Conservation (phyloP, 495 filamentous ascomycete genomes). For the Podospora bellae-mahoneyi region DNA sequence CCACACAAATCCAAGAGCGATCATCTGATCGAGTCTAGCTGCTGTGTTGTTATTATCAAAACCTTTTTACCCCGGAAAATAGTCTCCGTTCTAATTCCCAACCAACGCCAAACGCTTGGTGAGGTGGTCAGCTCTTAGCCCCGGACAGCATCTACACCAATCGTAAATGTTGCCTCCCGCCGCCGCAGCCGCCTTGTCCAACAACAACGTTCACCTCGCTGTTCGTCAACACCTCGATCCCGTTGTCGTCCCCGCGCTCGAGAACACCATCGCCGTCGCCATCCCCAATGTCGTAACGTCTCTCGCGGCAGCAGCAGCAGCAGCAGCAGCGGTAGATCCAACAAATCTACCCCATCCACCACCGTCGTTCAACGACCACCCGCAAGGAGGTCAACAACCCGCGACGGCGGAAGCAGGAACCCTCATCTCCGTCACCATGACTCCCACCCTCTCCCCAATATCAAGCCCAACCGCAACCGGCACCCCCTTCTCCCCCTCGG, state of each 20-base stretch:
- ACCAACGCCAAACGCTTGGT: neutral
- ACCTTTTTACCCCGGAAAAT: neutral
- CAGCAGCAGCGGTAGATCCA: slow-evolving; percentile 5
- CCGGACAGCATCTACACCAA: neutral
- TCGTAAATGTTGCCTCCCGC: slow-evolving; percentile 12
- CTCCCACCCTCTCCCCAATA: neutral
- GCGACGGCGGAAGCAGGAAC: neutral
- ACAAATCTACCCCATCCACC: slow-evolving; percentile 23
- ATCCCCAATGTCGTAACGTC: slow-evolving; percentile 23
- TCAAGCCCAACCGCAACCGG: slow-evolving; percentile 8
- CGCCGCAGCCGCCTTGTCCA: neutral
- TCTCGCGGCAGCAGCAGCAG: slow-evolving; percentile 24
- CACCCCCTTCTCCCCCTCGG: slow-evolving; percentile 25
- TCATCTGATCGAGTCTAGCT: neutral
- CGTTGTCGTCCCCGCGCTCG: neutral
- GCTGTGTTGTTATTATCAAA: neutral
- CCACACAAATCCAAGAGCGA: neutral
- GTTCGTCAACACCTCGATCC: neutral
- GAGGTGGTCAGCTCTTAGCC: neutral
- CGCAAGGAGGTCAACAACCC: slow-evolving; percentile 26
- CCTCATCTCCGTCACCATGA: slow-evolving; percentile 28
- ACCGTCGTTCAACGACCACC: slow-evolving; percentile 7
- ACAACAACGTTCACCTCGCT: neutral
- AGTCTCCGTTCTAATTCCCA: neutral
- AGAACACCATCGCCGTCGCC: slow-evolving; percentile 9